Base-by-base conservation (phyloP, 768 basidiomycete species). In the Boletus patriciae region DNA sequence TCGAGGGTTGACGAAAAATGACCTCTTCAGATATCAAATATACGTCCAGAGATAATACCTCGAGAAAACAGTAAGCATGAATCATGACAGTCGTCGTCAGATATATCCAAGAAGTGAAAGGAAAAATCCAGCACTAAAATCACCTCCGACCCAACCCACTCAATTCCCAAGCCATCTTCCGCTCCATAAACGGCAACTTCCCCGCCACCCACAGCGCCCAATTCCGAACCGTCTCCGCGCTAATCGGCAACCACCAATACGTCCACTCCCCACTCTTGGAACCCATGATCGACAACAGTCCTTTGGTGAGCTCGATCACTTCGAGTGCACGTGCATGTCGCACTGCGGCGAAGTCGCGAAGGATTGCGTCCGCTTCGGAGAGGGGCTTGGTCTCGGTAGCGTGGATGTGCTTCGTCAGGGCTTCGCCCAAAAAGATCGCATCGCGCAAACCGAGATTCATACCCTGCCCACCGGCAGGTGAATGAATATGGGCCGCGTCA, bases 401-500 rank as follows among this genome's bases (percentile, higher is more conserved):
- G 7, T 52, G 61, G 1, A 77, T 52, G 62, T 80, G 79, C 31
- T 72, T 67, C 23, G 66, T 64, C 45, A 84, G 62, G 0, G 67
- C 73, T 16, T 77, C 73, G 6, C 76, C 81, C 13, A 83, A 70
- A 46, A 73, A 70, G 15, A 82, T 59, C 1, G 78, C 81, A 53
- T 84, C 83, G 12, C 83, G 76, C 23, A 84, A 65, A 11, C 82
- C 82, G 25, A 84, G 76, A 57, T 83, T 83, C 82, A 84, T 80
- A 8, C 83, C 83, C 58, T 84, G 83, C 1, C 83, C 83, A 4
- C 83, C 82, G 2, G 76, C 73, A 5, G 83, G 82, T 2, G 83
- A 79, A 52, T 83, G 83, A 46, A 82, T 77, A 21, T 80, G 74
- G 21, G 82, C 83, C 1, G 82, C 81, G 60, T 81, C 79, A 1